Percentiles rank a stretch among this genome's conserved stretches.
Conservation (phyloP, 1,284 basidiomycete genomes). For the Cutaneotrichosporon cutaneum region DNA sequence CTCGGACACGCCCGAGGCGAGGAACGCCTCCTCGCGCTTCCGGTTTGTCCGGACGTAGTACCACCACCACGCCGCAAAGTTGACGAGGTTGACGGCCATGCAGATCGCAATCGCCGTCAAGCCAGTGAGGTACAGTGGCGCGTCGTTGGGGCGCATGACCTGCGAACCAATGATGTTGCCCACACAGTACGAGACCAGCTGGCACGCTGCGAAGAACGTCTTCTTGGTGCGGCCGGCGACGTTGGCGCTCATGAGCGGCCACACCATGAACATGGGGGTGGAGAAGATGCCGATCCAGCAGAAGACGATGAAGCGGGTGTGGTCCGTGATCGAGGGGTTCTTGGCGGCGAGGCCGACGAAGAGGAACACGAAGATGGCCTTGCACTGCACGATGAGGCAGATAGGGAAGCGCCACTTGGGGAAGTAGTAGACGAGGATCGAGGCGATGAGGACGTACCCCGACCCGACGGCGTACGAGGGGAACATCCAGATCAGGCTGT, state of each 20-base stretch:
- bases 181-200: constrained; percentile 29
- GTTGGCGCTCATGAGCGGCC: constrained; percentile 36
- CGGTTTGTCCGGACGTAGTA: constrained; percentile 31
- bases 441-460: constrained; percentile 17
- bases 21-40: constrained; percentile 28
- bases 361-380: constrained; percentile 26
- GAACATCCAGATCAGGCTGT: constrained; percentile 26
- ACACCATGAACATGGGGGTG: constrained; percentile 29
- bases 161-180: constrained; percentile 33
- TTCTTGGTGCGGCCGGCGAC: constrained; percentile 39
- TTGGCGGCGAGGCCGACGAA: constrained; percentile 25
- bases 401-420: constrained; percentile 25
- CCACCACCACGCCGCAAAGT: constrained; percentile 25
- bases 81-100: constrained; percentile 19
- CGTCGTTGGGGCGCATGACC: constrained; percentile 26
- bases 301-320: constrained; percentile 30
- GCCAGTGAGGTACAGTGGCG: constrained; percentile 26
- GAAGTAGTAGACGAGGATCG: constrained; percentile 15
- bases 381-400: constrained; percentile 18
- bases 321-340: constrained; percentile 25
- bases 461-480: constrained; percentile 20
- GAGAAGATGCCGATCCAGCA: constrained; percentile 23
- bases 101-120: constrained; percentile 27
- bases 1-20: constrained; percentile 24
- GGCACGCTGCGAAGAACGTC: constrained; percentile 22